Conservation (phyloP, 225 moss, liverwort and hornwort genomes). For the Straminergon stramineum region DNA sequence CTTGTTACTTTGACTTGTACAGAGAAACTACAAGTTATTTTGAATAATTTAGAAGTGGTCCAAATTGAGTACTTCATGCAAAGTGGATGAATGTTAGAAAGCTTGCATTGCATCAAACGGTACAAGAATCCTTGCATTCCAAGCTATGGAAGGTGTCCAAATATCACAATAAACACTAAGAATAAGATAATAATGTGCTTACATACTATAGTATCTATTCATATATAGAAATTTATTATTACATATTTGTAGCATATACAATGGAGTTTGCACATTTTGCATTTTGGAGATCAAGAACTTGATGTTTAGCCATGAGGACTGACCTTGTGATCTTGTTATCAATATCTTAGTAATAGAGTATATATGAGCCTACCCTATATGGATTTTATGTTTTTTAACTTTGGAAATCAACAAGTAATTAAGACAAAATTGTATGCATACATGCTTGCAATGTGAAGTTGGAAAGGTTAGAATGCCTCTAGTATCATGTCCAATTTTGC, state of each 20-base stretch:
- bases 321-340: not conserved
- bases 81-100: not conserved
- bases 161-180: no score
- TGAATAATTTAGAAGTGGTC: not conserved
- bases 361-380: not conserved
- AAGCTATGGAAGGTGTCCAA: not conserved
- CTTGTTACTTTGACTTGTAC: not conserved
- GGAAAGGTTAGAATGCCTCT: not conserved
- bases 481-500: not conserved
- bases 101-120: not conserved
- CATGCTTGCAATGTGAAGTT: not conserved
- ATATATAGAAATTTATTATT: not conserved
- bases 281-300: not conserved
- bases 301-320: not conserved
- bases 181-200: not conserved
- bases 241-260: fast-evolving
- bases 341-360: not conserved
- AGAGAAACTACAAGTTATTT: not conserved
- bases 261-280: not conserved
- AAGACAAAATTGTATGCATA: not conserved
- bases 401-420: not conserved
- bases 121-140: not conserved
- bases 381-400: not conserved
- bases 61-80: not conserved
- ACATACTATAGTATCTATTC: not conserved